Evolutionary conservation across 768 basidiomycete genomes (phyloP), one percentile per base, ranked within the genome.

Genomic region (Russula foetens): DNA sequence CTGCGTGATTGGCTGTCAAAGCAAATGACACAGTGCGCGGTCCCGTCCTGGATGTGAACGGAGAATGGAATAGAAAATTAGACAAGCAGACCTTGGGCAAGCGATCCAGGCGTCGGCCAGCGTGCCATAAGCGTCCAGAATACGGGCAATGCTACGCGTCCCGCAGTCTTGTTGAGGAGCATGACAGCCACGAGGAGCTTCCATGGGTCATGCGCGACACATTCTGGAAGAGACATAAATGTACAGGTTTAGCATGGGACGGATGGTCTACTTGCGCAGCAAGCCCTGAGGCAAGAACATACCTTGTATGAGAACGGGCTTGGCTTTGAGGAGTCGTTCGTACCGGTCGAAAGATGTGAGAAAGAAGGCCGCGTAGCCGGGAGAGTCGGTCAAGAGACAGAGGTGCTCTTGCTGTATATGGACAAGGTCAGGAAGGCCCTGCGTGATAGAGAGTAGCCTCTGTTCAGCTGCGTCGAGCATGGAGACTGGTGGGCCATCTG

Each of bases 151-250:
- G 86, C 84, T 15, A 76, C 71, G 66, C 77, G 79, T 15, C 84
- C 87, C 0, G 80, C 71, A 0, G 89, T 88, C 68, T 85, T 84
- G 67, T 91, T 90, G 21, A 90, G 78, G 6, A 90, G 73, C 38
- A 79, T 83, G 7, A 81, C 82, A 1, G 83, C 84, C 21, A 90
- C 75, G 7, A 90, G 74, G 38, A 90, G 69, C 69, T 83, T 86
- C 85, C 87, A 90, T 7, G 85, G 84, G 64, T 84, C 77, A 21
- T 77, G 69, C 0, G 78, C 75, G 24, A 87, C 72, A 47, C 67
- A 68, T 66, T 85, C 83, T 86, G 56, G 24, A 35, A 26, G 46
- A 35, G 24, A 24, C 17, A 50, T 12, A 33, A 12, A 38, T 12
- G 49, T 12, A 9, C 15, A 23, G 12, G 29, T 23, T 53, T 17